Evolutionary conservation across 2,329 filamentous ascomycete species (phyloP), one percentile per base, ranked within the genome.

Genomic region (Elsinoe necatrix): DNA sequence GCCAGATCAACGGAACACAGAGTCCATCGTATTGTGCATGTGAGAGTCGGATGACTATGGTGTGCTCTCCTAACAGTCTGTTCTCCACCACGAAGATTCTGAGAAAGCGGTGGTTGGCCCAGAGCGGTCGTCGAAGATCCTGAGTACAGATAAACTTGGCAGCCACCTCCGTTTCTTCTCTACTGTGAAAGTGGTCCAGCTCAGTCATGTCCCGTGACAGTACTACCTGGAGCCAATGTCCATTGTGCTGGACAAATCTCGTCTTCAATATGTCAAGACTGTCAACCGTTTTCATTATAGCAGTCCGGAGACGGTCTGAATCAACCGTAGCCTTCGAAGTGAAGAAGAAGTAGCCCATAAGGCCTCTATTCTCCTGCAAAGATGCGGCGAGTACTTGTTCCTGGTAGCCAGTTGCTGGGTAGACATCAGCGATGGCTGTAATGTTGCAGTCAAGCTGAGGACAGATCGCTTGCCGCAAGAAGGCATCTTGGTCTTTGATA

Each of bases 271-370:
- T 77, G 14, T 69, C 69, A 11, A 20, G 74, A 71, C 57, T 75
- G 71, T 57, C 68, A 1, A 86, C 78, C 2, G 86, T 76, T 31
- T 80, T 71, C 50, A 75, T 73, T 60, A 80, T 83, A 48, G 75
- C 74, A 16, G 68, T 59, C 29, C 77, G 70, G 21, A 84, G 73
- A 11, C 74, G 73, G 9, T 72, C 67, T 12, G 73, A 63, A 54
- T 84, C 71, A 11, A 85, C 70, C 0, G 63, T 60, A 0, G 72
- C 74, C 21, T 80, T 75, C 55, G 87, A 78, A 67, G 81, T 81
- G 67, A 87, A 80, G 58, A 83, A 73, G 59, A 82, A 82, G 64
- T 87, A 86, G 12, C 82, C 79, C 1, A 80, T 69, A 0, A 82
- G 85, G 63, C 80, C 84, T 1, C 83, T 77, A 3, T 82, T 82